phyloP scores from a whole-genome alignment of 177 flowering plant species.

The Tripterygium wilfordii region DNA sequence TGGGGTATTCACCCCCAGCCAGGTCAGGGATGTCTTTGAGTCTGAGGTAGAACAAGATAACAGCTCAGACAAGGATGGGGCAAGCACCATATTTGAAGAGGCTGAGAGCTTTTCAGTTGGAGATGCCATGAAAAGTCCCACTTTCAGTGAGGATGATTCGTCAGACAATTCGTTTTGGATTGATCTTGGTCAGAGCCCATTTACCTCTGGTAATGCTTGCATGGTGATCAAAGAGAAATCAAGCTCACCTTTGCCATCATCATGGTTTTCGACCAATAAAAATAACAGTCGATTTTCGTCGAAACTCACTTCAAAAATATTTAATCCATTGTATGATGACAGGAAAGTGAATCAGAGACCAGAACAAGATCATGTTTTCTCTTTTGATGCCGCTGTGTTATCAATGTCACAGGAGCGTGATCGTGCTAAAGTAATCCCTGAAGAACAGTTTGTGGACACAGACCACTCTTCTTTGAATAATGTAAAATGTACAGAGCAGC shows the following conservation, averaged over 20 bases:
- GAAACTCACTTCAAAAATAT: conserved; percentile 18
- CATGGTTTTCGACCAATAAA: conserved; percentile 38
- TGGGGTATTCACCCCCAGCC: conserved; percentile 54
- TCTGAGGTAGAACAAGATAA: conserved; percentile 62
- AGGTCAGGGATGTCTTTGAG: conserved; percentile 78
- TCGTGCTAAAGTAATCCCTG: conserved; percentile 29
- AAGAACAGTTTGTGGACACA: conserved; percentile 20
- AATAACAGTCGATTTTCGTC: conserved; percentile 29
- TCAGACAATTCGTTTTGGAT: conserved; percentile 73
- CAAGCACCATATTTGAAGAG: conserved; percentile 72
- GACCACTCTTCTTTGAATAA: conserved; percentile 7
- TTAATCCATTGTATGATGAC: conserved; percentile 32
- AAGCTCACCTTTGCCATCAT: conserved; percentile 42
- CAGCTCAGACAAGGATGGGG: conserved; percentile 69
- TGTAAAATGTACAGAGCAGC: too few species aligned
- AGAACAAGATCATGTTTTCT: conserved; percentile 29
- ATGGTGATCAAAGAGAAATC: conserved; percentile 32
- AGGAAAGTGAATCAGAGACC: conserved; percentile 11
- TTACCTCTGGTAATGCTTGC: conserved; percentile 43
- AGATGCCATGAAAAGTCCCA: conserved; percentile 74
- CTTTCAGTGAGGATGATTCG: conserved; percentile 74
- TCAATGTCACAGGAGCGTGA: conserved; percentile 41
- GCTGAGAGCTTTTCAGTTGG: conserved; percentile 62
- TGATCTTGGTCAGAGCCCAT: conserved; percentile 73
- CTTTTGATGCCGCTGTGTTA: conserved; percentile 49